A percentile compares a stretch with the other conserved stretches of the same genome.
Evolutionary conservation across 2,329 filamentous ascomycete species (phyloP).

Genomic region (Talaromyces verruculosus): DNA sequence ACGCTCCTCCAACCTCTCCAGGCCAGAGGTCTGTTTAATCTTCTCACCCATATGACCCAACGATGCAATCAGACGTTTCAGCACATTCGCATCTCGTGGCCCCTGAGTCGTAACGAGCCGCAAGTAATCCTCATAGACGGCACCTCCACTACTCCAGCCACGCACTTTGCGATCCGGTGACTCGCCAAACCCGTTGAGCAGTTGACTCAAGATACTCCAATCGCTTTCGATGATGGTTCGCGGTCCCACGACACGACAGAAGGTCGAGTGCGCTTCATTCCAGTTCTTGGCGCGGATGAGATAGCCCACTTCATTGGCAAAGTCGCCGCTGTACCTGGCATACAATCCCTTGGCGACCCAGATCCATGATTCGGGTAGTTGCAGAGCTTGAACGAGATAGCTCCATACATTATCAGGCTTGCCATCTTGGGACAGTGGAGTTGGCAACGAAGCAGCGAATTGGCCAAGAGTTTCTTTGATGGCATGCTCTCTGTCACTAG

Average conservation of each 20-base stretch:
- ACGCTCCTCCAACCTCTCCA: constrained; percentile 56
- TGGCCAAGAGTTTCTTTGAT: constrained; percentile 72
- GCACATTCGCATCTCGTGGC: constrained; percentile 42
- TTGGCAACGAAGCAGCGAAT: constrained; percentile 65
- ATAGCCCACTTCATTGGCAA: constrained; percentile 71
- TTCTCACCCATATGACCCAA: constrained; percentile 44
- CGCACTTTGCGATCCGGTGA: constrained; percentile 61
- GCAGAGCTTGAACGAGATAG: constrained; percentile 63
- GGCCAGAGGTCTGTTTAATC: constrained; percentile 53
- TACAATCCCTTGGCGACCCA: constrained; percentile 84
- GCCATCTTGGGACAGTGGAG: constrained; percentile 54
- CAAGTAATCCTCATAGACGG: constrained; percentile 66
- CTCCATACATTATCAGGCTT: constrained; percentile 51
- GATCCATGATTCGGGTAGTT: constrained; percentile 75
- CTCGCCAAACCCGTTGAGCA: constrained; percentile 70
- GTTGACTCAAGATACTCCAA: constrained; percentile 65
- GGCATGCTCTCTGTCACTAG: constrained; percentile 62
- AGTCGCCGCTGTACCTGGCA: constrained; percentile 71
- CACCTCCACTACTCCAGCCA: constrained; percentile 69
- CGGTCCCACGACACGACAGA: constrained; percentile 78
- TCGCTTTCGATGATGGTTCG: constrained; percentile 78
- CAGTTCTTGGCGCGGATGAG: constrained; percentile 75
- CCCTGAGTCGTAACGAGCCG: constrained; percentile 47
- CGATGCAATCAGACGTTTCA: constrained; percentile 51
- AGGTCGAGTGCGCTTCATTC: constrained; percentile 78